Percentiles rank a stretch among this genome's conserved stretches.
Conservation (phyloP, 108 stramenopile genomes). For the Cyclotella kingstonii region DNA sequence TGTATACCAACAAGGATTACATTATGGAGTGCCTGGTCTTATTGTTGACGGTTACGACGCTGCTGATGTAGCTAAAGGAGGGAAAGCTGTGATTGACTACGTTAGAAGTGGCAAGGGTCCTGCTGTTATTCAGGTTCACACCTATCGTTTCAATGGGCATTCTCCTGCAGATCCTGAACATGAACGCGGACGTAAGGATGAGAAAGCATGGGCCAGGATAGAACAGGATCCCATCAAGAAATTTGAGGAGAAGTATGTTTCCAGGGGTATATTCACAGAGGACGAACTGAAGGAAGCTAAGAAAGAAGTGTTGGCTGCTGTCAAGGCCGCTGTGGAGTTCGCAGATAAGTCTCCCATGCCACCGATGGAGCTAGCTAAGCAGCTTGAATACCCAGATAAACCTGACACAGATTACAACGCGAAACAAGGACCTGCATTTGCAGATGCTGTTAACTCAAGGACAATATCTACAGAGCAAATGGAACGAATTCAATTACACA, state of each 20-base stretch:
- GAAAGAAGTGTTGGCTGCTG: conserved; percentile 76
- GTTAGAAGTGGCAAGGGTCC: conserved; percentile 92
- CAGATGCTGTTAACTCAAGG: conserved; percentile 83
- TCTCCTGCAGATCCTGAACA: conserved; percentile 98
- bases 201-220: conserved; percentile 95
- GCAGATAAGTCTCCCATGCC: conserved; percentile 92
- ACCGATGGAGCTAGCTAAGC: conserved; percentile 92
- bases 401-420: conserved; percentile 95
- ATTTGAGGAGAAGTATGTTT: conserved; percentile 86
- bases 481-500: conserved; percentile 74
- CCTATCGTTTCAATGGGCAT: conserved; percentile 98
- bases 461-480: conserved; percentile 78
- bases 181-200: conserved; percentile 97
- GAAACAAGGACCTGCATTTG: conserved; percentile 71
- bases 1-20: conserved; percentile 90
- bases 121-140: conserved; percentile 96
- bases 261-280: conserved; percentile 78
- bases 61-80: conserved; percentile 91
- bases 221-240: conserved; percentile 95
- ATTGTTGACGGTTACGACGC: conserved; percentile 90
- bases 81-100: conserved; percentile 96
- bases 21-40: conserved; percentile 96
- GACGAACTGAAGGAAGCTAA: conserved; percentile 86
- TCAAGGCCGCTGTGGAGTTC: conserved; percentile 92
- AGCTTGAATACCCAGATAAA: conserved; percentile 96